These are phyloP conservation scores for Persicaria tinctoria DNA, from an alignment of 148 eudicot genomes.

Conservation along the genomic window DNA sequence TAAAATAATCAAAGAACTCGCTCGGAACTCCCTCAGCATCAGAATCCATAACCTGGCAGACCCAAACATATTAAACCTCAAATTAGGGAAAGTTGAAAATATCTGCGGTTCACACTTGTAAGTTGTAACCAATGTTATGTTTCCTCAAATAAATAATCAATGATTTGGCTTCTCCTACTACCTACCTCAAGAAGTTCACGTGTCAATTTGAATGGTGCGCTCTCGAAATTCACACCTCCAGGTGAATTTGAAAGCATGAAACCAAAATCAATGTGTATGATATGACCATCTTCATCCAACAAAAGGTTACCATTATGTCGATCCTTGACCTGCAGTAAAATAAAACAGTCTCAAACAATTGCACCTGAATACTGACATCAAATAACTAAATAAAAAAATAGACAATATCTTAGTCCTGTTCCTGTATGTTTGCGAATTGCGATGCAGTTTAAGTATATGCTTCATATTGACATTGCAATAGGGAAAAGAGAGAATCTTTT, in stretches of 20 bases:
- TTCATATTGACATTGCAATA: not conserved
- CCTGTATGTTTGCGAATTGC: not conserved
- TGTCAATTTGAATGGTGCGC: conserved; percentile 97
- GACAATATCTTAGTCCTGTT: not conserved
- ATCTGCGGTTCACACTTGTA: not conserved
- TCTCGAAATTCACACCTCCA: conserved; percentile 98
- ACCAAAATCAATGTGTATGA: conserved; percentile 97
- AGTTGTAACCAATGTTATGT: too few species aligned
- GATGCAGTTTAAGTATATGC: not conserved
- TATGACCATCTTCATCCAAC: conserved; percentile 98
- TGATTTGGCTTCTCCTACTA: not conserved
- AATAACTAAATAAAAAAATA: not conserved
- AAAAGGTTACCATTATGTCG: conserved; percentile 96
- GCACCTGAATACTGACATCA: not conserved
- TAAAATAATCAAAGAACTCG: conserved; percentile 95
- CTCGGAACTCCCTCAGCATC: conserved; percentile 99
- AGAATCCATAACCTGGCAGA: conserved; percentile 96
- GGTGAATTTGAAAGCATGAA: conserved; percentile 99
- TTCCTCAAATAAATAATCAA: not conserved
- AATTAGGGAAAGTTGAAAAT: not conserved
- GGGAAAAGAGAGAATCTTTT: not conserved
- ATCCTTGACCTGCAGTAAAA: conserved; percentile 66
- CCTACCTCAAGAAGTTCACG: conserved; percentile 99
- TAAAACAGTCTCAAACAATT: conserved; percentile 8
- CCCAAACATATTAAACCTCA: conserved; percentile 8